These are phyloP conservation scores for Crithidia fasciculata DNA, from an alignment of 208 protist genomes.

Conservation along the genomic window DNA sequence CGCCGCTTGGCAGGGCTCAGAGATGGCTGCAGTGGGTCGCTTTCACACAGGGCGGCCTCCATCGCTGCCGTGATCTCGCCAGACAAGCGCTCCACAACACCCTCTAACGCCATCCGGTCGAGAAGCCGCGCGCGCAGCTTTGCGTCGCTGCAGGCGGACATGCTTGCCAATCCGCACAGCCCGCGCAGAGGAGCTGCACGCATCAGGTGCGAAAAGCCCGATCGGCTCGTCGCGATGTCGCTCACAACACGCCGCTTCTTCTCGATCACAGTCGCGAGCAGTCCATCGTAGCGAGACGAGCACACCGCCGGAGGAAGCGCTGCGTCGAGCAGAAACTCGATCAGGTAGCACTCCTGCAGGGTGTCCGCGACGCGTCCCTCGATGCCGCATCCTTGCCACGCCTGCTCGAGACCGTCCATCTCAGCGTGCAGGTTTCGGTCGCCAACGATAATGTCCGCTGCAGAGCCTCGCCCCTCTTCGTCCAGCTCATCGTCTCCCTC, in stretches of 20 bases:
- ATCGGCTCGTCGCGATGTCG: slow-evolving; percentile 65
- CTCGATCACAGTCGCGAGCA: slow-evolving; percentile 52
- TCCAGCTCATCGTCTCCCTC: slow-evolving; percentile 24
- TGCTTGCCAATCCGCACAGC: slow-evolving; percentile 59
- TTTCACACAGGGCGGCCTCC: slow-evolving; percentile 5
- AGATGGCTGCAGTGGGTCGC: neutral
- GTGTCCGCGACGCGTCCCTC: slow-evolving; percentile 43
- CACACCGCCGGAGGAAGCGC: slow-evolving; percentile 88
- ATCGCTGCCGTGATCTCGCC: slow-evolving; percentile 45
- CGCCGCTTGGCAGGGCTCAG: slow-evolving; percentile 14
- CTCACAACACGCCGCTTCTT: slow-evolving; percentile 73
- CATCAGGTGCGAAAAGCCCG: slow-evolving; percentile 58
- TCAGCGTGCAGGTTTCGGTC: slow-evolving; percentile 61
- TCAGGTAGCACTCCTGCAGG: slow-evolving; percentile 76
- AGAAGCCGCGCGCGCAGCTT: slow-evolving; percentile 68
- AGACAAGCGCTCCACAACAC: slow-evolving; percentile 59
- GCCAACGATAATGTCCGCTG: slow-evolving; percentile 20
- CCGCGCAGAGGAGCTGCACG: slow-evolving; percentile 56
- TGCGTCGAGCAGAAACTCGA: slow-evolving; percentile 89
- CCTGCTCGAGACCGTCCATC: slow-evolving; percentile 47
- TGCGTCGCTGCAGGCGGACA: slow-evolving; percentile 72
- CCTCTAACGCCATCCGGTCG: slow-evolving; percentile 75
- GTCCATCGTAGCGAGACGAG: slow-evolving; percentile 84
- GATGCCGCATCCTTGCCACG: slow-evolving; percentile 56
- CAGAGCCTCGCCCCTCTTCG: slow-evolving; percentile 14